Base-by-base conservation (phyloP, 176 grass and related monocot species). In the Phragmites australis region DNA sequence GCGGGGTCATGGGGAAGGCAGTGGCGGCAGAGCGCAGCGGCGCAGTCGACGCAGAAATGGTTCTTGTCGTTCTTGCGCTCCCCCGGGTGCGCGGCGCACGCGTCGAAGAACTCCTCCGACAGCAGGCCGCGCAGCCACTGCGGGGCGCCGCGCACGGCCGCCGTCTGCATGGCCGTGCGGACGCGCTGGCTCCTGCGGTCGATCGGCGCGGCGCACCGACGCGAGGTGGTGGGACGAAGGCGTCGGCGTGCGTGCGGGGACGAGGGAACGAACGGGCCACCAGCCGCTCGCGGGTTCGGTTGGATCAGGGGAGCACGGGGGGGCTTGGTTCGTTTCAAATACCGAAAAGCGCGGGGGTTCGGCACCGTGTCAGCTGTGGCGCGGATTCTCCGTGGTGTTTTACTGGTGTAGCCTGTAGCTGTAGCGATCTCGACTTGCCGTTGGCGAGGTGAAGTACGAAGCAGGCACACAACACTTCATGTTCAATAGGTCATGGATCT, bases 21-120 rank as follows among this genome's bases (percentile, higher is more conserved):
- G 63, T 89, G 87, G 70, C 87, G 87, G 55, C 87, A 89, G 21
- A 89, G 77, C 25, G 77, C 70, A 54, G 70, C 64, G 77, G 71
- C 82, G 71, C 87, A 89, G 64, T 85, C 87, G 82, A 80, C 64
- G 55, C 87, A 89, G 71, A 76, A 85, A 82, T 89, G 87, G 77
- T 89, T 85, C 87, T 85, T 89, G 70, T 89, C 77, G 77, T 85
- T 89, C 82, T 89, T 85, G 37, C 87, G 87, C 37, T 85, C 87
- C 3, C 63, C 63, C 32, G 70, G 77, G 64, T 89, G 87, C 45
- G 27, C 64, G 26, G 53, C 27, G 71, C 82, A 89, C n/a, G 82
- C 63, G 44, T 85, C 87, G 77, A 89, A 89, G 82, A 85, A 89
- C 55, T 85, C 82, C 71, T 89, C 82, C 16, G 77, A 76, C n/a